Evolutionary conservation across 2,329 filamentous ascomycete genomes (phyloP).

Genomic region (Colletotrichum limetticola): DNA sequence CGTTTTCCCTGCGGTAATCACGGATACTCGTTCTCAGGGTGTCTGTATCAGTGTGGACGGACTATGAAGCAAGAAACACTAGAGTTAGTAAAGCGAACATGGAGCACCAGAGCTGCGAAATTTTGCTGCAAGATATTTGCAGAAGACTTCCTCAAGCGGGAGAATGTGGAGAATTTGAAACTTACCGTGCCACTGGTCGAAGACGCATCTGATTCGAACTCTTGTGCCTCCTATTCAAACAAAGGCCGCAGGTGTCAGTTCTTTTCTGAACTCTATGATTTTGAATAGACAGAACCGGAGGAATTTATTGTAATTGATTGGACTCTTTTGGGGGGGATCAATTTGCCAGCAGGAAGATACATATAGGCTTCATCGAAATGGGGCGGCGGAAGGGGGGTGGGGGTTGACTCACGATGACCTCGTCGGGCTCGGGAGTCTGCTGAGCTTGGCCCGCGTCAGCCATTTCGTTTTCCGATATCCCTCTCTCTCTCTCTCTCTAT

Average conservation of each 20-base stretch:
- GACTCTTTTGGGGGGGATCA: too few relatives aligned
- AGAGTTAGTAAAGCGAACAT: too few relatives aligned
- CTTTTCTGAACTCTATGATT: too few relatives aligned
- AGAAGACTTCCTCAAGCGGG: too few relatives aligned
- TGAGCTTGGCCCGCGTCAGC: background rate
- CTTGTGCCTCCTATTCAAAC: background rate
- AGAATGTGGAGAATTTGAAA: background rate
- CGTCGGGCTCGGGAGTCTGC: background rate
- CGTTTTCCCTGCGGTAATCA: slow-evolving; percentile 29
- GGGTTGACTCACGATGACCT: background rate
- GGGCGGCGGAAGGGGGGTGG: too few relatives aligned
- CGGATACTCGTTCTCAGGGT: slow-evolving; percentile 29
- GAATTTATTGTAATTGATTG: too few relatives aligned
- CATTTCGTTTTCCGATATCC: background rate
- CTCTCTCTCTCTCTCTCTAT: too few relatives aligned
- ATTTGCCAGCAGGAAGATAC: too few relatives aligned
- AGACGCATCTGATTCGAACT: background rate
- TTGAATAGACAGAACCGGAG: too few relatives aligned
- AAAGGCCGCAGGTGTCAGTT: background rate
- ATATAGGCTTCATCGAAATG: too few relatives aligned
- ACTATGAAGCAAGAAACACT: background rate
- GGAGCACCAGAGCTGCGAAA: too few relatives aligned
- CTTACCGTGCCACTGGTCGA: background rate
- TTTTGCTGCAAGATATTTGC: too few relatives aligned
- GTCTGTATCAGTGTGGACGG: background rate